Evolutionary conservation across 2,329 filamentous ascomycete species (phyloP), one percentile per base, ranked within the genome.

Genomic region (Colletotrichum gloeosporioides): DNA sequence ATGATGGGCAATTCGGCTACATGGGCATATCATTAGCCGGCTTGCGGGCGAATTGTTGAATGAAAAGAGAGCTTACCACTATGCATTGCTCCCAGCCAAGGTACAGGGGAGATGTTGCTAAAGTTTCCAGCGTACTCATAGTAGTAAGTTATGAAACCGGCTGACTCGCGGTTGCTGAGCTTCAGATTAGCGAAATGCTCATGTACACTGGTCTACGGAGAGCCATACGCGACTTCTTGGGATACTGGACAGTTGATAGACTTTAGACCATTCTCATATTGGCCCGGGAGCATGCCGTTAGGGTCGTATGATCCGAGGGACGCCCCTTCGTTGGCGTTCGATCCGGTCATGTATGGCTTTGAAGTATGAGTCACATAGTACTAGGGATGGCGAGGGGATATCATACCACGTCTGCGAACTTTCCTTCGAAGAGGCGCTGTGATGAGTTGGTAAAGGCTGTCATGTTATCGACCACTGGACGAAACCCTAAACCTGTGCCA

Each of bases 41-140:
- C 27, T 13, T 29, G 8, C n/a, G 4, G 15, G 10, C 6, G 27
- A 32, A 4, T 3, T 7, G 10, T 53, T 10, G 44, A 53, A 22
- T 53, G 44, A n/a, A 44, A 29, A 8, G 1, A 16, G 13, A 16
- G 73, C 78, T 61, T 73, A 82, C 80, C 77, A 44, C 80, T 81
- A 70, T 82, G 80, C 6, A 77, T 78, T 31, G 85, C 84, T 3
- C 85, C 85, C 78, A 86, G 82, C 85, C 83, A 86, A 3, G 79
- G 66, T 31, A 83, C 81, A 31, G 85, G 85, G 8, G 83, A 84
- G 16, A 87, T 75, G 69, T 84, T 85, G 22, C 80, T 81, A 71
- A 84, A 87, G 72, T 86, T 87, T 7, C 85, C 85, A 8, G 82
- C 81, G 63, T 87, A 87, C 67, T 85, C 82, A 76, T 86, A 87